Evolutionary conservation across 2,329 filamentous ascomycete genomes (phyloP).

Genomic region (Pestalotiopsis sp.): DNA sequence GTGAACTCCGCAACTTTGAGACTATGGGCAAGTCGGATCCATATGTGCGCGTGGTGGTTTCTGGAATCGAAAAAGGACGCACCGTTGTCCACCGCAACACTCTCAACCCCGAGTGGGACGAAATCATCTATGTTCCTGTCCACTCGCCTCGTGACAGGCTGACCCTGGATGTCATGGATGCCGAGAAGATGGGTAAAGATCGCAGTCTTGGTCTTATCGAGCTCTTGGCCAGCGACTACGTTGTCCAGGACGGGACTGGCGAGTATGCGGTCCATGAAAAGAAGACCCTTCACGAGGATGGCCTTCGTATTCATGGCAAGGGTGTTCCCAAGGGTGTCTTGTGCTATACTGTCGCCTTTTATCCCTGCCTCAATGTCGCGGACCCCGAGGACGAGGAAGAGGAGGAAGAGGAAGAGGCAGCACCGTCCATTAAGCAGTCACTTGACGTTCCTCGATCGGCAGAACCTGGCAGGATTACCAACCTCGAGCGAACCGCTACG

Average conservation of each 20-base stretch:
- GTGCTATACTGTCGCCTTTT: slow-evolving; percentile 85
- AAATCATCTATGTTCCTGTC: slow-evolving; percentile 90
- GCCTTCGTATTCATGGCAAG: slow-evolving; percentile 73
- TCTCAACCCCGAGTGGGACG: slow-evolving; percentile 92
- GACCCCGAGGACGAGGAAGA: slow-evolving; percentile 86
- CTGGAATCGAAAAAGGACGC: slow-evolving; percentile 84
- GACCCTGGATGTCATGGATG: slow-evolving; percentile 92
- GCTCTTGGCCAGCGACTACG: slow-evolving; percentile 74
- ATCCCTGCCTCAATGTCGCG: slow-evolving; percentile 80
- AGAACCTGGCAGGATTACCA: slow-evolving; percentile 46
- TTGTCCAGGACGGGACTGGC: slow-evolving; percentile 74
- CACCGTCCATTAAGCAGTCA: slow-evolving; percentile 22
- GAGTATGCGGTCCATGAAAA: slow-evolving; percentile 78
- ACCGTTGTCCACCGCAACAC: slow-evolving; percentile 97
- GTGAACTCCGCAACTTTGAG: slow-evolving; percentile 86
- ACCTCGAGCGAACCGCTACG: slow-evolving; percentile 31
- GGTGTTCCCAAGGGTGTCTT: slow-evolving; percentile 76
- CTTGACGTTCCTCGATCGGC: slow-evolving; percentile 34
- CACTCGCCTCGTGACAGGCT: slow-evolving; percentile 83
- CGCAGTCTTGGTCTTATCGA: slow-evolving; percentile 83
- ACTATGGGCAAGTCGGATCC: slow-evolving; percentile 96
- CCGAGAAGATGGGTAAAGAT: slow-evolving; percentile 89
- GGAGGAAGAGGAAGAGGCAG: slow-evolving; percentile 46
- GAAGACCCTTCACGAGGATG: slow-evolving; percentile 66
- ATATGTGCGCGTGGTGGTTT: slow-evolving; percentile 84